Base-by-base conservation (phyloP, 495 filamentous ascomycete genomes). In the Hypoxylon fuscum region DNA sequence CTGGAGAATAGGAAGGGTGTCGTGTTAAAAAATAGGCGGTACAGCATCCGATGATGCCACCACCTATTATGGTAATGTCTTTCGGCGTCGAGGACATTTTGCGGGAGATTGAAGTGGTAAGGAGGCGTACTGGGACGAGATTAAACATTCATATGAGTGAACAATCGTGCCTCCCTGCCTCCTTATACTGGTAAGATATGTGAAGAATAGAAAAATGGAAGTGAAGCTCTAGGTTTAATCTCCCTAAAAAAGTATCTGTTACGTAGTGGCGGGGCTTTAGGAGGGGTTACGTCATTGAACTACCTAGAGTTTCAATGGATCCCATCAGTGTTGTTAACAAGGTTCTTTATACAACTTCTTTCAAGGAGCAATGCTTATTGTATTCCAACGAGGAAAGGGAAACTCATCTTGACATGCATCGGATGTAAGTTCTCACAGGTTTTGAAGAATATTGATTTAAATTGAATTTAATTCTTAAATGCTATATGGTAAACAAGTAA, bases 41-140 rank as follows among this genome's bases (percentile, higher is more conserved):
- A 64, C 89, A 92, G 73, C 87, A 90, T 51, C 92, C 92, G 64
- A 96, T 94, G 41, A 96, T 93, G 55, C 92, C 92, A 52, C 91
- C 92, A 55, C 92, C 92, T 87, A 70, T 59, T 29, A 72, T 69
- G 42, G 66, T 69, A 35, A 73, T 73, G 12, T 73, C 68, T 52
- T 53, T 68, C 50, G 62, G 55, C 22, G 53, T 43, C 3, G 62
- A 52, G 17, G 67, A 35, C 70, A 73, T 73, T 49, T 50, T 71
- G 44, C 38, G 48, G 23, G n/a, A 15, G 10, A 34, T 21, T 31
- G 52, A 22, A 45, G 57, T 57, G 41, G 38, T 56, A 34, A 66
- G 42, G 15, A 57, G 52, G 23, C 47, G 57, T n/a, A 58, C 12
- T 37, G 51, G 56, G 31, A 31, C 9, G 5, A 45, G 31, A 35